phyloP scores from a whole-genome alignment of 306 rosid species.

The Dalbergia cochinchinensis region DNA sequence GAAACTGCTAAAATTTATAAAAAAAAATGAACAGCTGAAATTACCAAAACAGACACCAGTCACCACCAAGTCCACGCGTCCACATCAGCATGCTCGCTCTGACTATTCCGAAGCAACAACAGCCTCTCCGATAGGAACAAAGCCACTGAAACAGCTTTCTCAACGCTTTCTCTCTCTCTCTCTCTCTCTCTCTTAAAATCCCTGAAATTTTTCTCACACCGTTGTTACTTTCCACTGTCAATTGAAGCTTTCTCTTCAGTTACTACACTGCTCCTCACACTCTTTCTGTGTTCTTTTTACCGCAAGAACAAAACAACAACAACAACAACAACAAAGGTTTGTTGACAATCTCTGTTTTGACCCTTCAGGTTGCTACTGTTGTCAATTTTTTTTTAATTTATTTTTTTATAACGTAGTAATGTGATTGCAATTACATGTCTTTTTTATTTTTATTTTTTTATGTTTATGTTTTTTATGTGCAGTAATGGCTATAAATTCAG shows the following conservation, averaged over 20 bases:
- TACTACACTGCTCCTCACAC: neutral
- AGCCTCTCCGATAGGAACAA: constrained; percentile 25
- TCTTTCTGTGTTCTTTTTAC: neutral
- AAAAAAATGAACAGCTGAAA: neutral
- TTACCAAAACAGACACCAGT: neutral
- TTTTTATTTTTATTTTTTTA: neutral
- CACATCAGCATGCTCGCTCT: neutral
- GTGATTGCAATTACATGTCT: neutral
- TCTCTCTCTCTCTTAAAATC: constrained; percentile 10
- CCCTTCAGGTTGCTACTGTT: neutral
- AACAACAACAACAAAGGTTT: constrained; percentile 16
- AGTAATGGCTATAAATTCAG: constrained; percentile 51
- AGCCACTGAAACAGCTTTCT: neutral
- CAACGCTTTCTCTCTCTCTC: neutral
- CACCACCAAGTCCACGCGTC: constrained; percentile 40
- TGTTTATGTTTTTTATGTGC: constrained; percentile 48
- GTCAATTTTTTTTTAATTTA: neutral
- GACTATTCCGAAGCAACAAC: neutral
- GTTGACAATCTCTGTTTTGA: constrained; percentile 28
- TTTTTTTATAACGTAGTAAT: neutral
- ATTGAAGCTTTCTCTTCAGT: neutral
- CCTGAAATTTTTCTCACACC: neutral
- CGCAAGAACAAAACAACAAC: neutral
- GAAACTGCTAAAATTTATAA: too few species aligned
- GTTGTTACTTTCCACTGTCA: neutral